These are phyloP conservation scores for Aotearoamyces nothofagi DNA, from an alignment of 2,329 filamentous ascomycete genomes.

Conservation along the genomic window DNA sequence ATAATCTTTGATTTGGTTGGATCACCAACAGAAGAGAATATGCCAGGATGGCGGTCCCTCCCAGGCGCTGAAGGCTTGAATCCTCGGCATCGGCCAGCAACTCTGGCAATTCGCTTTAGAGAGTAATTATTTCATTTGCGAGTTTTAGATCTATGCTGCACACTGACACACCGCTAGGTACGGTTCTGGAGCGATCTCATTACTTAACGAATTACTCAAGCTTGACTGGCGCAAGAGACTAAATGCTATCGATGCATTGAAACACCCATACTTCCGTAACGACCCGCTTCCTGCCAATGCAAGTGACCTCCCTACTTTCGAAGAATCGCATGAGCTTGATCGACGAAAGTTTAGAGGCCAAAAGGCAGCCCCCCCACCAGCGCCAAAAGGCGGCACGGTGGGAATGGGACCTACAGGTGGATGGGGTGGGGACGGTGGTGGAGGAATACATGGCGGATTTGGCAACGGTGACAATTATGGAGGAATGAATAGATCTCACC, in stretches of 20 bases:
- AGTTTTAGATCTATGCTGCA: slow-evolving; percentile 5
- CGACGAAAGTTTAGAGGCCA: slow-evolving; percentile 79
- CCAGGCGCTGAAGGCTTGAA: slow-evolving; percentile 67
- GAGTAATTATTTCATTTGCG: slow-evolving; percentile 31
- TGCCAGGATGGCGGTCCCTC: slow-evolving; percentile 79
- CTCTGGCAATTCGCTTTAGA: slow-evolving; percentile 59
- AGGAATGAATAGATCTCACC: slow-evolving; percentile 12
- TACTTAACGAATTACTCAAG: slow-evolving; percentile 69
- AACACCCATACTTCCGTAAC: slow-evolving; percentile 82
- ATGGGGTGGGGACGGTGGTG: slow-evolving; percentile 16
- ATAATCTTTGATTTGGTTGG: slow-evolving; percentile 91
- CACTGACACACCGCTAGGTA: slow-evolving; percentile 27
- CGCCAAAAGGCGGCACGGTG: slow-evolving; percentile 81
- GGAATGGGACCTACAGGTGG: slow-evolving; percentile 44
- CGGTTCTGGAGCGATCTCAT: slow-evolving; percentile 56
- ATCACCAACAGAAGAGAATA: slow-evolving; percentile 73
- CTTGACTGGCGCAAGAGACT: slow-evolving; percentile 81
- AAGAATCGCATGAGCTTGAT: slow-evolving; percentile 95
- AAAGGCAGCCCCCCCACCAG: slow-evolving; percentile 71
- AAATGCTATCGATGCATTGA: slow-evolving; percentile 85
- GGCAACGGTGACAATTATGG: slow-evolving; percentile 12
- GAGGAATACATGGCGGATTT: slow-evolving; percentile 10
- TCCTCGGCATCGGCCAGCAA: slow-evolving; percentile 45
- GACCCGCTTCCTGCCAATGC: slow-evolving; percentile 66
- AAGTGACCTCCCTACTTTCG: slow-evolving; percentile 77